These are phyloP conservation scores for Basidiobolus meristosporus DNA, from an alignment of 371 early-diverging fungal genomes.

Conservation along the genomic window DNA sequence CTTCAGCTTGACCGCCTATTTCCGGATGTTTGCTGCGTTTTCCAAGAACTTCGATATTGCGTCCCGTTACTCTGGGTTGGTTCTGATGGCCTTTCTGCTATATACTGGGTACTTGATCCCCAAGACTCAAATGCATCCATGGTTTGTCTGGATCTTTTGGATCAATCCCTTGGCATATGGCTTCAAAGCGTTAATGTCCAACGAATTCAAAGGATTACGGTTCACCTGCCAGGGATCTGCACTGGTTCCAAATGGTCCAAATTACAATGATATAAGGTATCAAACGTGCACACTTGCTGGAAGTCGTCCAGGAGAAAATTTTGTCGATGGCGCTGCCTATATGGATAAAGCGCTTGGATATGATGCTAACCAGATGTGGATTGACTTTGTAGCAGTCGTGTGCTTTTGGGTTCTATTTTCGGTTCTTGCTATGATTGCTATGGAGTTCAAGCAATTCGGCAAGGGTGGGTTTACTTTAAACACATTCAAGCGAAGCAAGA, in stretches of 20 bases:
- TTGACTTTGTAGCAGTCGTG: conserved; percentile 26
- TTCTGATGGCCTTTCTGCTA: conserved; percentile 24
- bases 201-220: conserved; percentile 29
- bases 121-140: conserved; percentile 35
- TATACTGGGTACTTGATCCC: conserved; percentile 49
- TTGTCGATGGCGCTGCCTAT: conserved; percentile 26
- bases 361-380: conserved; percentile 26
- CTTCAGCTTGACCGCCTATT: conserved; percentile 33
- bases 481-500: conserved; percentile 22
- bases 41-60: conserved; percentile 32
- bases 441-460: conserved; percentile 28
- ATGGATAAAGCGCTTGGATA: conserved; percentile 16
- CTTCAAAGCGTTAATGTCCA: conserved; percentile 35
- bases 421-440: conserved; percentile 18
- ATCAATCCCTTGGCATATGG: conserved; percentile 48
- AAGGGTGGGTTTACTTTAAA: conserved; percentile 29
- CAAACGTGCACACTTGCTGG: conserved; percentile 30
- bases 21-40: conserved; percentile 32
- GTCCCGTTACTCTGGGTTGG: conserved; percentile 23
- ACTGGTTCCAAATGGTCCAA: conserved; percentile 15
- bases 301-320: conserved; percentile 16
- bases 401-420: conserved; percentile 30
- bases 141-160: conserved; percentile 52
- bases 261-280: conserved; percentile 19
- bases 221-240: conserved; percentile 12